Base-by-base conservation (phyloP, 371 early-diverging fungal species). In the Nematocida displodere region DNA sequence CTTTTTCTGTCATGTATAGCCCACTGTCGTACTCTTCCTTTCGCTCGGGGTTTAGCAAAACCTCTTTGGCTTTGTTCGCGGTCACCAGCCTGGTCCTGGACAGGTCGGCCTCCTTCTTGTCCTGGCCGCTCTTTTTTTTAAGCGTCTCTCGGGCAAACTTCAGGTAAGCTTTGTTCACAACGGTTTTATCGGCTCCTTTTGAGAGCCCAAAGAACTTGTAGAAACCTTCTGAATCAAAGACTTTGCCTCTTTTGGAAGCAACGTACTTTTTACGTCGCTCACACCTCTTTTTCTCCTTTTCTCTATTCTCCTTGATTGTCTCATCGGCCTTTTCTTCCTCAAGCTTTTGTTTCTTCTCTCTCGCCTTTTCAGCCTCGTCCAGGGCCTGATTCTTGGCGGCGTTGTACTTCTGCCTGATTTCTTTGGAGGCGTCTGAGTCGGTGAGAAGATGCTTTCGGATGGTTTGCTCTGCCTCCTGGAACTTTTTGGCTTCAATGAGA, bases 21-120 rank as follows among this genome's bases (percentile, higher is more conserved):
- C 82, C 82, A n/a, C 47, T 75, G 65, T 82, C 81, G 52, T 82
- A 82, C 76, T 80, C 53, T 28, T 77, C 52, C 40, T 78, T 79
- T 50, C 77, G 75, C 17, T 77, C 54, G 13, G 34, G 17, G 48
- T 79, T 58, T 15, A 47, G 28, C 33, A 82, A 77, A 22, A 80
- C 75, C 4, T 79, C 67, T 8, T 66, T 64, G 17, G 82, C 80
- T 49, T 80, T 79, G 52, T 82, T 82, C 8, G 62, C 62, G 22
- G 11, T 56, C 4, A 52, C 62, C 33, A 63, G 62, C 1, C 46
- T 48, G 2, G 63, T 31, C 24, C 65, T 78, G 53, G 61, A 47
- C 34, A 61, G 46, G 3, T 68, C 54, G 26, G 76, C 61, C 40
- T 55, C 31, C 50, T 48, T 46, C 22, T 46, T 33, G 40, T 15